Evolutionary conservation across 1,284 basidiomycete species (phyloP), one percentile per base, ranked within the genome.

Genomic region (Moesziomyces sp.): DNA sequence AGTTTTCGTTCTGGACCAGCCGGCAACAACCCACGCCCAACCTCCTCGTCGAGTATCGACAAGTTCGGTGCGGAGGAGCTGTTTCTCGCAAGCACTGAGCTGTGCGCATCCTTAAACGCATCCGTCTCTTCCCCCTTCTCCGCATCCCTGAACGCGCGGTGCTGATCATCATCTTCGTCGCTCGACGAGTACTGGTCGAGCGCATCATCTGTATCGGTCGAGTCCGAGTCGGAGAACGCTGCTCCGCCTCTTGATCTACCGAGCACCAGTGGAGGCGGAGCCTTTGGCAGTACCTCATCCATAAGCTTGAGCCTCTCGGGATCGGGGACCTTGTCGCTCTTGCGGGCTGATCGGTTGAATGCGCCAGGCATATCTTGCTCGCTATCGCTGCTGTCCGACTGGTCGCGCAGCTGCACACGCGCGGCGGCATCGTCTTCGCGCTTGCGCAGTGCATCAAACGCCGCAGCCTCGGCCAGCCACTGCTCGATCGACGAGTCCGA

Each of bases 401-500:
- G 49, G 34, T 57, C 48, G 8, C 55, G 55, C 11, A 75, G 40
- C 23, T 67, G 61, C 21, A 73, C 38, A 11, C 58, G 51, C 19
- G 52, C 61, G 3, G 66, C 58, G 2, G 74, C 68, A 11, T 72
- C 74, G 34, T 76, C 71, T 23, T 76, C 74, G 19, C 63, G 56
- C 43, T 55, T 64, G 19, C 74, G 67, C 38, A 74, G 46, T 0
- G 70, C 74, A 14, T 76, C 74, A 43, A 74, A 76, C 5, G 74
- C 70, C 28, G 70, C 70, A 3, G 70, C 44, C 38, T 76, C 74
- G 16, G 65, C 70, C 16, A 70, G 38, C 72, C 70, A 73, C 45
- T 73, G 70, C 48, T 76, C 74, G 43, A 67, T 66, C 16, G 72
- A 75, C 0, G 72, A 75, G 40, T 75, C 72, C 1, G 72, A 73